Evolutionary conservation across 768 basidiomycete genomes (phyloP).

Genomic region (Naganishia friedmannii): DNA sequence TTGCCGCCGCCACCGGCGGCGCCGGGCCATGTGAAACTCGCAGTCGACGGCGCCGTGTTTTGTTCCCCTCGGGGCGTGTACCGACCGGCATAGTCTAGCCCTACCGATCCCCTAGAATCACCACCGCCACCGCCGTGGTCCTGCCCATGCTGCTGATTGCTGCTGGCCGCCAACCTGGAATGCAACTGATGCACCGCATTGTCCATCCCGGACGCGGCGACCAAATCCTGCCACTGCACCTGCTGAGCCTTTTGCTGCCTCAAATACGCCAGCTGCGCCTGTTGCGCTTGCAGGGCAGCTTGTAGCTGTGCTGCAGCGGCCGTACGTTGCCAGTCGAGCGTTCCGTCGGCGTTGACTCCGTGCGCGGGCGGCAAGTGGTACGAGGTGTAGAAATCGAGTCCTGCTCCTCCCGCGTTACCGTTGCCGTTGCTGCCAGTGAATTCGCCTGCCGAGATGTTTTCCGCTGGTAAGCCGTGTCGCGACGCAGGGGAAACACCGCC

Average conservation of each 20-base stretch:
- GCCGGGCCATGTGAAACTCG: neutral
- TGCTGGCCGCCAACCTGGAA: neutral
- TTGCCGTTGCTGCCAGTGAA: neutral
- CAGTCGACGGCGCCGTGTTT: neutral
- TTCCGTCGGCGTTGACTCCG: constrained; percentile 25
- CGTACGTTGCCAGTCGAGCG: constrained; percentile 28
- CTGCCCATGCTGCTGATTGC: neutral
- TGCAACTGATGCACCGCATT: constrained; percentile 8
- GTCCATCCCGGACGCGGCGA: constrained; percentile 22
- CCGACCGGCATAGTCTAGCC: neutral
- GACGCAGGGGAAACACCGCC: neutral
- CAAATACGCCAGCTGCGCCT: constrained; percentile 30
- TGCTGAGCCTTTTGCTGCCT: constrained; percentile 28
- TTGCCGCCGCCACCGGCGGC: neutral
- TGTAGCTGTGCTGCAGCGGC: constrained; percentile 27
- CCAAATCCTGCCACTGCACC: constrained; percentile 27
- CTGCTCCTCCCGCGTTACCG: neutral
- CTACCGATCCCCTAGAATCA: neutral
- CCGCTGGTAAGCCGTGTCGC: constrained; percentile 12
- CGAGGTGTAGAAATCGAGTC: constrained; percentile 23
- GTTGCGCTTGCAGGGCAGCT: constrained; percentile 29
- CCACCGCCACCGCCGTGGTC: neutral
- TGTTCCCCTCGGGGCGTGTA: neutral
- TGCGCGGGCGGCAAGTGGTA: constrained; percentile 20
- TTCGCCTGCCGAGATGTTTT: constrained; percentile 15